Evolutionary conservation across 2,329 filamentous ascomycete species (phyloP).

Genomic region (Colletotrichum kahawae): DNA sequence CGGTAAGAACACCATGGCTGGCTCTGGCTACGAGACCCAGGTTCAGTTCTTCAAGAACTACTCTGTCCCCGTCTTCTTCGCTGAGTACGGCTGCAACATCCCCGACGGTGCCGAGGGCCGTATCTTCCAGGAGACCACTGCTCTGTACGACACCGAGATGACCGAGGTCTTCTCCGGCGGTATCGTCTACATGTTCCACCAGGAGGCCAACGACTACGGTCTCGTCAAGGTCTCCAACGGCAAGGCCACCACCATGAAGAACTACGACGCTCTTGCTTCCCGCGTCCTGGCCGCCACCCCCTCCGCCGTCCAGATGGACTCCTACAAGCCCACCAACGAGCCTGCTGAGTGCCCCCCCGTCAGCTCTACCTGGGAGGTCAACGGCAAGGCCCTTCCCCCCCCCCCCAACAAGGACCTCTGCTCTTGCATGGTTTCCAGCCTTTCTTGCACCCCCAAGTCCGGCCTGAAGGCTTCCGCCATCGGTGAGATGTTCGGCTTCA

Average conservation of each 20-base stretch:
- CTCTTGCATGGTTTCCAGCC: constrained; percentile 79
- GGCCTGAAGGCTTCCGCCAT: constrained; percentile 63
- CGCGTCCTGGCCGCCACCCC: constrained; percentile 74
- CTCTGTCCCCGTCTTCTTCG: constrained; percentile 96
- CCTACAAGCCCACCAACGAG: constrained; percentile 78
- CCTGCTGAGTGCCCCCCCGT: constrained; percentile 74
- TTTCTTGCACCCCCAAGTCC: constrained; percentile 72
- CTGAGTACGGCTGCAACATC: constrained; percentile 96
- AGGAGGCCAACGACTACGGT: constrained; percentile 89
- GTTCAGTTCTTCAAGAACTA: constrained; percentile 88
- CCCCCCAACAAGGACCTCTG: constrained; percentile 81
- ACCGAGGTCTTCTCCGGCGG: constrained; percentile 88
- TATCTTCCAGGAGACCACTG: constrained; percentile 82
- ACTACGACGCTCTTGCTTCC: constrained; percentile 76
- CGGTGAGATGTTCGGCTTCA: constrained; percentile 72
- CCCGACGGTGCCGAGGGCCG: constrained; percentile 65
- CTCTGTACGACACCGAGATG: constrained; percentile 84
- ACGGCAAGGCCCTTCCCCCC: constrained; percentile 74
- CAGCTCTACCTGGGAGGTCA: constrained; percentile 70
- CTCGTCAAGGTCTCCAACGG: constrained; percentile 66
- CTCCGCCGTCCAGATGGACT: constrained; percentile 65
- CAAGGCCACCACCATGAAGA: constrained; percentile 69
- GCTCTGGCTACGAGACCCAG: constrained; percentile 82
- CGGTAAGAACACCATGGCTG: constrained; percentile 76
- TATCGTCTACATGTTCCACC: constrained; percentile 99